Base-by-base conservation (phyloP, 495 filamentous ascomycete genomes). In the Penicillium atrosanguineum region DNA sequence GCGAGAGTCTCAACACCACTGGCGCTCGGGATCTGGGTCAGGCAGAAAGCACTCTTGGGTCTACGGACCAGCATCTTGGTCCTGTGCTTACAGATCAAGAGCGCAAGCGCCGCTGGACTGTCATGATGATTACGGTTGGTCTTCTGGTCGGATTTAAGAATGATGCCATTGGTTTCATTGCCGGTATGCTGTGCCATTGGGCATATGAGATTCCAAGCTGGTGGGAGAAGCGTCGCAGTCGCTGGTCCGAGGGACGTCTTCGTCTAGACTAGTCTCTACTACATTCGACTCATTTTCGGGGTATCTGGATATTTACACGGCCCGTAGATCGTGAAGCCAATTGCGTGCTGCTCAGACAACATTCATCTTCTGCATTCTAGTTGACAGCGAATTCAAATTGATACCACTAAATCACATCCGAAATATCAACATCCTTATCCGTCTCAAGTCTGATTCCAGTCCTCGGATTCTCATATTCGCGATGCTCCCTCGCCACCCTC, bases 51-150 rank as follows among this genome's bases (percentile, higher is more conserved):
- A 50, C 71, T 69, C 6, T 76, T 61, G 76, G 71, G 60, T 53
- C 74, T 47, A 64, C 53, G n/a, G 71, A 68, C 23, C 66, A 71
- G 50, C 67, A 71, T 37, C 62, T 67, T 29, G 65, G 56, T 37
- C 68, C 57, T 34, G 66, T 73, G 20, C 63, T 82, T 21, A 81
- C 76, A 9, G 85, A 85, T 31, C 74, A 78, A 50, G 86, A 89
- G 61, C 77, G 83, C 29, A 77, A 76, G 44, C 82, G 87, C 58
- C 75, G 90, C 26, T 95, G 89, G 86, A 86, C 82, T 28, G 84
- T 95, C 0, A 95, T 96, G 91, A 79, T 94, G 59, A 83, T 91
- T 48, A 97, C 93, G 38, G 83, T 88, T 23, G 91, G 87, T 1
- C 77, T 84, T 16, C 75, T 91, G 53, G 67, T 97, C 18, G 90